phyloP scores from a whole-genome alignment of 495 filamentous ascomycete species.

The Aspergillus sclerotiicarbonarius region DNA sequence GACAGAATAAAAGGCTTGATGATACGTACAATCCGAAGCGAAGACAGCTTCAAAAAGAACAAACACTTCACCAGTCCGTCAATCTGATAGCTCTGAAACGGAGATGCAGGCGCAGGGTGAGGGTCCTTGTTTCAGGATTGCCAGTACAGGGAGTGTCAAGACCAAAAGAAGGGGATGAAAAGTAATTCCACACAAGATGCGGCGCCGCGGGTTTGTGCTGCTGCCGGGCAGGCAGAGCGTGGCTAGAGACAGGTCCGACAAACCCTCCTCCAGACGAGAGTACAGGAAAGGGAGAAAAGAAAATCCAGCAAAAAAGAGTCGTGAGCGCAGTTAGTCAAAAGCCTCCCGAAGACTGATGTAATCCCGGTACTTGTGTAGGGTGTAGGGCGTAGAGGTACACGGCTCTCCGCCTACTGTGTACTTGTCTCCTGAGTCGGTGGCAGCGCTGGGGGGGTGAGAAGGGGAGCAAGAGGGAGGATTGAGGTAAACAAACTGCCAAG shows the following conservation, averaged over 20 bases:
- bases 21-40: conserved; percentile 50
- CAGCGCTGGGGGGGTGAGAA: background rate
- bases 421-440: too few species aligned
- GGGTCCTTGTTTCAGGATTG: conserved; percentile 22
- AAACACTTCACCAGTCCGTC: conserved; percentile 24
- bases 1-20: conserved; percentile 27
- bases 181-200: conserved; percentile 23
- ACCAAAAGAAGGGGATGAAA: conserved; percentile 16
- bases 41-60: conserved; percentile 27
- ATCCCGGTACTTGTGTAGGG: background rate
- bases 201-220: conserved; percentile 15
- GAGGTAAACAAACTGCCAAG: background rate
- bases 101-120: conserved; percentile 16
- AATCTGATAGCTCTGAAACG: conserved; percentile 14
- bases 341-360: conserved; percentile 10
- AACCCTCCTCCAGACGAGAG: conserved; percentile 19
- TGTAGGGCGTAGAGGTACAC: too few species aligned
- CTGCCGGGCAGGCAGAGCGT: conserved; percentile 17
- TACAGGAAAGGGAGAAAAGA: conserved; percentile 13
- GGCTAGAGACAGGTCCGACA: conserved; percentile 20
- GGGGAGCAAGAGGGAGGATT: background rate
- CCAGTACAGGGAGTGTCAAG: conserved; percentile 37
- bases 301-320: conserved; percentile 7
- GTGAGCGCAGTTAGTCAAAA: conserved; percentile 12
- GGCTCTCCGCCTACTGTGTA: too few species aligned